These are phyloP conservation scores for Prunus mira DNA, from an alignment of 306 rosid genomes.

Conservation along the genomic window DNA sequence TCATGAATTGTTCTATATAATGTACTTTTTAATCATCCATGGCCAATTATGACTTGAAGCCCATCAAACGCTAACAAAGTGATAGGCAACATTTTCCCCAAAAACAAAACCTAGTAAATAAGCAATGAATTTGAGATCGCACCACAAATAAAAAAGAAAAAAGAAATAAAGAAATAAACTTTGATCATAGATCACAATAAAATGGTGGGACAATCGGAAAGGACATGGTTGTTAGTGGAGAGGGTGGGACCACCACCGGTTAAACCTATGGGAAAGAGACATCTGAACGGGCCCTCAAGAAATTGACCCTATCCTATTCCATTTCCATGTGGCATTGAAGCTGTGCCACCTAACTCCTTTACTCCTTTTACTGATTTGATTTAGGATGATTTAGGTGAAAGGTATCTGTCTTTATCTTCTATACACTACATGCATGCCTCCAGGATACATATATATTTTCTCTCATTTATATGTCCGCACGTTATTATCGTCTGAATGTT, in stretches of 20 bases:
- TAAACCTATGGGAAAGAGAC: neutral
- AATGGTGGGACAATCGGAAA: neutral
- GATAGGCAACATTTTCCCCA: neutral
- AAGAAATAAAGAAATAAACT: too few relatives aligned
- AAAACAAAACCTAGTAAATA: too few relatives aligned
- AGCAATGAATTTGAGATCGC: neutral
- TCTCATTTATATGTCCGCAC: accelerated
- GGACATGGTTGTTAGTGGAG: neutral
- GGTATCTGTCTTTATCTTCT: neutral
- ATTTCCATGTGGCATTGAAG: conserved; percentile 15
- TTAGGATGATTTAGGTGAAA: conserved; percentile 3
- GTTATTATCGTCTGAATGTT: too few relatives aligned
- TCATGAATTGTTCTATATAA: too few relatives aligned
- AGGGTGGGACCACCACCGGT: neutral
- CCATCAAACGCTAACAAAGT: neutral
- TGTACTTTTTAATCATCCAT: too few relatives aligned
- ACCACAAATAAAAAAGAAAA: neutral
- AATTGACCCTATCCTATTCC: neutral
- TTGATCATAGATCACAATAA: neutral
- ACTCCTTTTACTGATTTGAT: neutral
- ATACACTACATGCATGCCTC: neutral
- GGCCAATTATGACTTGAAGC: too few relatives aligned
- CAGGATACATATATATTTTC: accelerated
- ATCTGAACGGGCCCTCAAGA: neutral
- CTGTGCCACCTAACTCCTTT: neutral